Conservation (phyloP, 768 basidiomycete genomes). For the Tulasnella sp. region DNA sequence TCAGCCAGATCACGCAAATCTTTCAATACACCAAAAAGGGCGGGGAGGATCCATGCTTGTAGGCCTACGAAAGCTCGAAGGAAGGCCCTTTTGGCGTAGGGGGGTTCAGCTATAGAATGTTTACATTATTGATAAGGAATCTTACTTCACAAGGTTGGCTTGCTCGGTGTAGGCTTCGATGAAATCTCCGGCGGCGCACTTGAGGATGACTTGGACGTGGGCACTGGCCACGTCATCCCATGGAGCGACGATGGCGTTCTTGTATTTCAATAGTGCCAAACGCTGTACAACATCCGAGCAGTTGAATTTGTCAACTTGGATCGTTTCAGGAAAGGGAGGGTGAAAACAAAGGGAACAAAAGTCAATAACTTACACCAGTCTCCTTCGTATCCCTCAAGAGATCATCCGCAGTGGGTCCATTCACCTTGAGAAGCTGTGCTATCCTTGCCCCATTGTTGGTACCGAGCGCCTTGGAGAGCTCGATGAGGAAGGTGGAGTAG, state of each 20-base stretch:
- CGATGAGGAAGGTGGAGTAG: conserved; percentile 15
- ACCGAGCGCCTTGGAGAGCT: conserved; percentile 15
- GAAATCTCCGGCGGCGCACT: conserved; percentile 54
- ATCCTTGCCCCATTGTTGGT: conserved; percentile 15
- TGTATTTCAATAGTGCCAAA: conserved; percentile 33
- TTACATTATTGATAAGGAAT: conserved; percentile 16
- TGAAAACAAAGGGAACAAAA: background rate
- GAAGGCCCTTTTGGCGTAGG: conserved; percentile 41
- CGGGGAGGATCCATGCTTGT: conserved; percentile 78
- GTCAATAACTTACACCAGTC: conserved; percentile 17
- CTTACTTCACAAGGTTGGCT: conserved; percentile 62
- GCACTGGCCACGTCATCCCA: conserved; percentile 84
- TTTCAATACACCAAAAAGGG: conserved; percentile 66
- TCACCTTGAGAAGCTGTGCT: conserved; percentile 8
- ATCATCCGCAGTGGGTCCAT: conserved; percentile 9
- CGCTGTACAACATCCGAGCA: conserved; percentile 21
- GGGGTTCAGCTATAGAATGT: background rate
- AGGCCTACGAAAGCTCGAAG: conserved; percentile 69
- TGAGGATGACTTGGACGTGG: conserved; percentile 63
- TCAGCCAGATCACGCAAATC: conserved; percentile 79
- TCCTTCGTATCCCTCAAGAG: conserved; percentile 18
- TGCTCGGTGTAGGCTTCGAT: conserved; percentile 75
- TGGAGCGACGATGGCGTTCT: conserved; percentile 54
- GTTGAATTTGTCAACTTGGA: background rate
- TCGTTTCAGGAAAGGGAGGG: background rate